Percentiles rank a stretch among this genome's conserved stretches.
phyloP scores from a whole-genome alignment of 805 yeast genomes.

The Suhomyces sp. region DNA sequence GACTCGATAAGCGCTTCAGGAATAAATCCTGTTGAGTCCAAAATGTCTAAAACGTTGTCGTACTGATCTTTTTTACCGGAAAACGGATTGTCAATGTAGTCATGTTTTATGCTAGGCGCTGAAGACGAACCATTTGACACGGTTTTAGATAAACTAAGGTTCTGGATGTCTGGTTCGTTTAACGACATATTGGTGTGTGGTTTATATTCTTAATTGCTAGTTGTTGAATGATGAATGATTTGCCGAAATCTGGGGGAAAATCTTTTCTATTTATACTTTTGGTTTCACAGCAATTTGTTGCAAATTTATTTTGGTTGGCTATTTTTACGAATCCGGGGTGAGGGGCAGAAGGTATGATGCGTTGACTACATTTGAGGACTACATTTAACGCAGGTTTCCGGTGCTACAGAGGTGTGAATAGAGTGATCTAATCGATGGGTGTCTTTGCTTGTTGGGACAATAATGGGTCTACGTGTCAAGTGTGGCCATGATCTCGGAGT shows the following conservation, averaged over 20 bases:
- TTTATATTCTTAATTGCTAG: not conserved
- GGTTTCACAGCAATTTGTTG: not conserved
- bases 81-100: conserved; percentile 74
- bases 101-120: conserved; percentile 39
- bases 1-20: conserved; percentile 83
- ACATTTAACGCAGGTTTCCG: not conserved
- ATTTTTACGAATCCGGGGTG: not conserved
- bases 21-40: conserved; percentile 82
- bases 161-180: conserved; percentile 17
- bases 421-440: not conserved
- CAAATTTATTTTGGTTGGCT: not conserved
- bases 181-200: conserved; percentile 1
- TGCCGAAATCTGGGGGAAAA: not conserved
- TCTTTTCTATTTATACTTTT: not conserved
- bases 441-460: not conserved
- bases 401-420: not conserved
- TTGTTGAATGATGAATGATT: not conserved
- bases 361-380: not conserved
- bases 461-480: not conserved
- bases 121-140: conserved; percentile 29
- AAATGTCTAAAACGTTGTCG: conserved; percentile 73
- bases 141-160: conserved; percentile 22
- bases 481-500: not conserved
- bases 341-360: not conserved
- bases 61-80: conserved; percentile 79